Evolutionary conservation across 257 asterid genomes (phyloP).

Genomic region (Lavandula angustifolia): DNA sequence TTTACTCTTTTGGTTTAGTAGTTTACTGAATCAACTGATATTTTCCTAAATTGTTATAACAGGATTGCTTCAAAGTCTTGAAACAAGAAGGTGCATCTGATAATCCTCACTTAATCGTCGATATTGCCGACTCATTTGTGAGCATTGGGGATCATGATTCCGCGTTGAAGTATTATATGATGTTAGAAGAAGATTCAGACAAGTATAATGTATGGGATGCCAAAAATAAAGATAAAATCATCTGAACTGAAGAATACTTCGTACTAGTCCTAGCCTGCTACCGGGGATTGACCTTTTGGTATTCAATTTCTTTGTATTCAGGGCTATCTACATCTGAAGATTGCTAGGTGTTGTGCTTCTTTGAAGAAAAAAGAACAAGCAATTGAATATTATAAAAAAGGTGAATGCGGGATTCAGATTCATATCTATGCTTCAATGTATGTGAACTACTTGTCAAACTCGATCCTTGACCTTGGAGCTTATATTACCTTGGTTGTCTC

Average conservation of each 20-base stretch:
- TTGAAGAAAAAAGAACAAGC: constrained; percentile 52
- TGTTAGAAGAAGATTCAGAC: constrained; percentile 49
- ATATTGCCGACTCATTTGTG: constrained; percentile 67
- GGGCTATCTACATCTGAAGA: constrained; percentile 68
- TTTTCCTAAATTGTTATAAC: constrained; percentile 32
- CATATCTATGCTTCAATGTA: constrained; percentile 22
- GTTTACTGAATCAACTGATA: constrained; percentile 27
- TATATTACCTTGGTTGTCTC: constrained; percentile 21
- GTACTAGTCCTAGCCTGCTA: constrained; percentile 7
- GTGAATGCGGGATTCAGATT: constrained; percentile 36
- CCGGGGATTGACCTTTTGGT: constrained; percentile 20
- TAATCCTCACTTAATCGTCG: constrained; percentile 50
- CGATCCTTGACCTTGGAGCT: constrained; percentile 6
- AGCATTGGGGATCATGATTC: constrained; percentile 51
- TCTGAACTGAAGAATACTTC: not conserved
- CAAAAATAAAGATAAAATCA: constrained; percentile 15
- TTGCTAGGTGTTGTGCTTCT: constrained; percentile 59
- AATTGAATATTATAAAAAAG: constrained; percentile 60
- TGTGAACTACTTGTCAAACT: constrained; percentile 2
- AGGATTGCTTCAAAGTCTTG: constrained; percentile 55
- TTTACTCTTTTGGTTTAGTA: constrained; percentile 24
- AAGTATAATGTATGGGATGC: constrained; percentile 45
- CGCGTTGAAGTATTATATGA: constrained; percentile 68
- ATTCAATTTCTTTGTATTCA: constrained; percentile 34
- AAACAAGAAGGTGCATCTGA: constrained; percentile 43